phyloP scores from a whole-genome alignment of 2,329 filamentous ascomycete genomes.

The Plenodomus tracheiphilus region DNA sequence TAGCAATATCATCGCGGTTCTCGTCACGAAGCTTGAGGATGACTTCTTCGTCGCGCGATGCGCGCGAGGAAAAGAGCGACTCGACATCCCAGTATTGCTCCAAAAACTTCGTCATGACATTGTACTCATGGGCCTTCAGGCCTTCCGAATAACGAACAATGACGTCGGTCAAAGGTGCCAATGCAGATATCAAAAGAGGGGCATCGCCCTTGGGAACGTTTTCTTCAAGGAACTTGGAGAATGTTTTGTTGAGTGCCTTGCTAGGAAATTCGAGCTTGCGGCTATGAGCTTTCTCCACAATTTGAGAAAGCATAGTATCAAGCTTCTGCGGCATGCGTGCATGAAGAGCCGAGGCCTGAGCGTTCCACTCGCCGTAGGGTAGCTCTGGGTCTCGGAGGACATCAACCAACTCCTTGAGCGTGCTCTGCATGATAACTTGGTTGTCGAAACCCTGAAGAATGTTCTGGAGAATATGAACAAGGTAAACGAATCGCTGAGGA shows the following conservation, averaged over 20 bases:
- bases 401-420: slow-evolving; percentile 84
- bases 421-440: slow-evolving; percentile 89
- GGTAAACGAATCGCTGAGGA: slow-evolving; percentile 79
- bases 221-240: slow-evolving; percentile 87
- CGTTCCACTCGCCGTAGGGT: slow-evolving; percentile 94
- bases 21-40: slow-evolving; percentile 92
- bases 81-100: slow-evolving; percentile 83
- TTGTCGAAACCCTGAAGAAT: slow-evolving; percentile 96
- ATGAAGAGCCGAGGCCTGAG: slow-evolving; percentile 95
- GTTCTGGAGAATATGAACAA: slow-evolving; percentile 78
- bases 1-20: slow-evolving; percentile 87
- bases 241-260: slow-evolving; percentile 80
- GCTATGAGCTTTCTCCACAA: slow-evolving; percentile 79
- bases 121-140: slow-evolving; percentile 86
- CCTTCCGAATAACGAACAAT: slow-evolving; percentile 83
- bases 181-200: slow-evolving; percentile 70
- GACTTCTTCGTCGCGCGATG: slow-evolving; percentile 87
- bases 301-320: slow-evolving; percentile 77
- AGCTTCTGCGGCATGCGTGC: slow-evolving; percentile 96
- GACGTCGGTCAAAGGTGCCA: slow-evolving; percentile 76
- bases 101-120: slow-evolving; percentile 77
- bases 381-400: slow-evolving; percentile 88
- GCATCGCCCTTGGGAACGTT: slow-evolving; percentile 74
- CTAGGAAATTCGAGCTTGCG: slow-evolving; percentile 88
- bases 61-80: slow-evolving; percentile 81